phyloP scores from a whole-genome alignment of 2,329 filamentous ascomycete species.

The Dactylella cylindrospora region DNA sequence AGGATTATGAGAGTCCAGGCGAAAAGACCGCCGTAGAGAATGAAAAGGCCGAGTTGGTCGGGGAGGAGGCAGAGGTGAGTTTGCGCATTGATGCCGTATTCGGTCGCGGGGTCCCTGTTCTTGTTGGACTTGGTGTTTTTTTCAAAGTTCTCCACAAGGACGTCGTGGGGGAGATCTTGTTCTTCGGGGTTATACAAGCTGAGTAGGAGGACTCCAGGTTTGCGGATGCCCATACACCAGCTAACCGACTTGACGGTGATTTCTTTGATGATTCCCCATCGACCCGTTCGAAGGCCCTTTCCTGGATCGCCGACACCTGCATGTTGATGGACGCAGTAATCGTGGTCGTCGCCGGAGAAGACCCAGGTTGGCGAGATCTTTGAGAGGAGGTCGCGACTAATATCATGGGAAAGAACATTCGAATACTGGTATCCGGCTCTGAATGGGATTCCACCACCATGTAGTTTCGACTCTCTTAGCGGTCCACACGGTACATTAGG shows the following conservation, averaged over 20 bases:
- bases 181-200: slow-evolving; percentile 87
- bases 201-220: slow-evolving; percentile 81
- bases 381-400: slow-evolving; percentile 74
- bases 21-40: slow-evolving; percentile 70
- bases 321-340: slow-evolving; percentile 91
- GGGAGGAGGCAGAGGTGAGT: slow-evolving; percentile 88
- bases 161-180: slow-evolving; percentile 56
- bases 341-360: slow-evolving; percentile 96
- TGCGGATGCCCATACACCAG: slow-evolving; percentile 93
- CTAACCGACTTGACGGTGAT: slow-evolving; percentile 94
- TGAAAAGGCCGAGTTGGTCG: slow-evolving; percentile 80
- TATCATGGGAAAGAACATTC: slow-evolving; percentile 77
- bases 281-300: slow-evolving; percentile 50
- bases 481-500: slow-evolving; percentile 86
- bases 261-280: slow-evolving; percentile 60
- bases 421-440: slow-evolving; percentile 89
- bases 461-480: slow-evolving; percentile 62
- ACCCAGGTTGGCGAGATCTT: slow-evolving; percentile 79
- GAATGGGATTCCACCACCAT: slow-evolving; percentile 70
- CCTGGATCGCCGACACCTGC: slow-evolving; percentile 66
- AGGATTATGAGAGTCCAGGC: slow-evolving; percentile 54
- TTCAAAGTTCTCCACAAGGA: slow-evolving; percentile 49
- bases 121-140: slow-evolving; percentile 50
- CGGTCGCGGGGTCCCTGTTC: slow-evolving; percentile 12
- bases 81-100: slow-evolving; percentile 55